Base-by-base conservation (phyloP, 2,329 filamentous ascomycete species). In the Exophiala bonariae region DNA sequence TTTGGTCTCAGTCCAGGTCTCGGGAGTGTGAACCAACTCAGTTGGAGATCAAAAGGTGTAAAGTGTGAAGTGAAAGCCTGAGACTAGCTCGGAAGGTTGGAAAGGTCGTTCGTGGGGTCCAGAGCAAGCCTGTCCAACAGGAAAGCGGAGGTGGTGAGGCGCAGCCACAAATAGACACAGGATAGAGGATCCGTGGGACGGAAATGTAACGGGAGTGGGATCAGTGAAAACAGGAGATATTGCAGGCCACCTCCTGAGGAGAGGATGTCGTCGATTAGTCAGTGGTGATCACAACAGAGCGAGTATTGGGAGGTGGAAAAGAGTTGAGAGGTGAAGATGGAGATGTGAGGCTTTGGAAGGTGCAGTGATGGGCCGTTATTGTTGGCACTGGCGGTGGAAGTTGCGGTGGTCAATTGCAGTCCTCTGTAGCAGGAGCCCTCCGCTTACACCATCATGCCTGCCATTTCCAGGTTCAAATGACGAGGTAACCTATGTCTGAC, bases 91-190 rank as follows among this genome's bases (percentile, higher is more conserved):
- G 19, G n/a, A 33, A 41, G 41, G 44, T 47, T 31, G n/a, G 23
- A 26, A 26, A 6, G 23, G 23, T 26, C 23, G 47, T 43, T 43
- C 47, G 51, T 50, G 51, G 51, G 51, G 47, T 54, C 51, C 51
- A 42, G 23, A 53, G 31, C 17, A 42, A 13, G 41, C 44, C 19
- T n/a, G 37, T 48, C 26, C 31, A 44, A 28, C 36, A 23, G 38
- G 46, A 41, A 28, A 39, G 47, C 44, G 44, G 44, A 41, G n/a
- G 44, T 31, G 36, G 44, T 37, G 51, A 50, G 51, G 51, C 51
- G 51, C 51, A 54, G 51, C 47, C 44, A 40, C 39, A 47, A 50
- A 48, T 43, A 50, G 51, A 50, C 43, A 26, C 23, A 26, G 23
- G 6, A 26, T 6, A 11, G 23, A 11, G 11, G 11, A 26, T 26